Evolutionary conservation across 352 stramenopile species (phyloP), one percentile per base, ranked within the genome.

Genomic region (Thalassiosira ordinaria): DNA sequence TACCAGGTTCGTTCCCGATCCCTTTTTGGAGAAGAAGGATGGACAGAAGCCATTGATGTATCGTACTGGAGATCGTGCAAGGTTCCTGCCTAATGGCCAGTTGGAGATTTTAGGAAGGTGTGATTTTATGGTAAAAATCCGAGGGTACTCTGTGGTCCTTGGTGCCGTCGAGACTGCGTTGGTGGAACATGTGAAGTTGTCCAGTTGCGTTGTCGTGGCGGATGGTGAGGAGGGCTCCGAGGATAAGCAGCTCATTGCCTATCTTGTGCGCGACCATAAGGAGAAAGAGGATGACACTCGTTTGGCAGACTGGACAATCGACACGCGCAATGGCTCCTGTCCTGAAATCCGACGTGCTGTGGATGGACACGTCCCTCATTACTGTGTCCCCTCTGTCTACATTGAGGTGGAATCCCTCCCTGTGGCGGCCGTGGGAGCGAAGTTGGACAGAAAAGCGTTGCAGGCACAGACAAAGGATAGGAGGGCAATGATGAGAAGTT

Each of bases 71-170:
- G 96, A 98, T 85, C 87, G 96, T 39, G 96, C 93, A 44, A 89
- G 95, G 13, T 95, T 97, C 55, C 85, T 98, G 57, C 91, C 93
- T 0, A 96, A 97, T 73, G 93, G 95, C 2, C 90, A 97, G 74
- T 80, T 98, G 3, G 95, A 98, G 80, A 91, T 98, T 33, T 93
- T 97, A 35, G 96, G 96, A 2, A 92, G 96, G 39, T 97, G 95
- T 73, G 96, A 98, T 84, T 98, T 97, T 66, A 98, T 98, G 95
- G 95, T 98, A 63, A 98, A 98, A 88, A 97, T 98, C 67, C 92
- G 96, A 22, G 96, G 96, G 44, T 98, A 98, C 81, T 97, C 94
- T 47, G 95, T 98, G 2, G 96, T 98, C 26, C 80, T 98, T 5
- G 95, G 95, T 29, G 96, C 95, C 16, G 91, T 98, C 1, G 95